Evolutionary conservation across 2,329 filamentous ascomycete genomes (phyloP), one percentile per base, ranked within the genome.

Genomic region (Colletotrichum nymphaeae): DNA sequence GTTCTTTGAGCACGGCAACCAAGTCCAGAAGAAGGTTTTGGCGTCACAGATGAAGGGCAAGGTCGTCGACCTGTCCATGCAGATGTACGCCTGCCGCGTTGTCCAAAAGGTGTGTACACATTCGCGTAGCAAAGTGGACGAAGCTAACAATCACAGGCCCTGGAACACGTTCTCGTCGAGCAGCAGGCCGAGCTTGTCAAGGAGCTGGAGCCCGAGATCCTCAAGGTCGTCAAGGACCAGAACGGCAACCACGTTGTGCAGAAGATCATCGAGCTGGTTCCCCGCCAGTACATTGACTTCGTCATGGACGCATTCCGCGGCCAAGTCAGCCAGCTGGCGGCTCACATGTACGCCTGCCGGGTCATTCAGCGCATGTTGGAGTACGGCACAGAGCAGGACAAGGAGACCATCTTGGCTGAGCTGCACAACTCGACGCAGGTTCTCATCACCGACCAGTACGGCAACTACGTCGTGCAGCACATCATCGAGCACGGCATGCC

Each of bases 211-310:
- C 86, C 89, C 30, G 89, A 95, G 67, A 91, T 98, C 5, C 81
- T 96, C 67, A 90, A 90, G 72, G 94, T 96, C 69, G 93, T 97
- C 75, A 93, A 92, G 77, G 93, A 98, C 77, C 91, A 95, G 80
- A 97, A 98, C 77, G 97, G 96, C 67, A 99, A 99, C 82, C 97
- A 99, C 76, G 97, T 99, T 32, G 92, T 99, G 22, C 97, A 98
- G 79, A 98, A 97, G 82, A 93, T 96, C 11, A 95, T 99, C 73
- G 93, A 97, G 78, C 87, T 93, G 77, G 90, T 96, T 71, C 94
- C 94, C 0, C 89, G 91, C 2, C 88, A 94, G 75, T 91, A 96
- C 78, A 93, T 98, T 58, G 92, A 92, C 75, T 97, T 97, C 83
- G 93, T 98, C 81, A 93, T 97, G 84, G 89, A 94, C 63, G 91